Conservation (phyloP, 208 protist genomes). For the Acanthamoeba castellanii region DNA sequence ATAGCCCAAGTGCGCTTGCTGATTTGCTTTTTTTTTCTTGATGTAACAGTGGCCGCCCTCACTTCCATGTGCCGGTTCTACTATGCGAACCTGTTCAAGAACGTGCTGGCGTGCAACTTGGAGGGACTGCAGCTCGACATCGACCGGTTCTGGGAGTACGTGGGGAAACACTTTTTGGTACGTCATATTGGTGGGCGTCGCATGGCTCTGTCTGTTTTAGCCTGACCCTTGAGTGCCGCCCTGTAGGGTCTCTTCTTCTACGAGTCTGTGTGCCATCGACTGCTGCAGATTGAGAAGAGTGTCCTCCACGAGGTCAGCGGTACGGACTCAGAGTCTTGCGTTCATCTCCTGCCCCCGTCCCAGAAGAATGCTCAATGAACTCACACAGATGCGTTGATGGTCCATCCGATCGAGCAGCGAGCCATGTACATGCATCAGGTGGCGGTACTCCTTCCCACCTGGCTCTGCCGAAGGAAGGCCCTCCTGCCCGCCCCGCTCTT, state of each 20-base stretch:
- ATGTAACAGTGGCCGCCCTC: not conserved
- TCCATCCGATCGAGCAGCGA: not conserved
- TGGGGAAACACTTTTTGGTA: not conserved
- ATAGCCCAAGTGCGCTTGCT: not conserved
- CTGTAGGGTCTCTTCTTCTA: not conserved
- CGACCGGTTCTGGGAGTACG: constrained; percentile 28
- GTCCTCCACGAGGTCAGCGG: not conserved
- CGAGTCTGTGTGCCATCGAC: not conserved
- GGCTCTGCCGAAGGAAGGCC: not conserved
- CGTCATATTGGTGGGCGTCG: too few species aligned
- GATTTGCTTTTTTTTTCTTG: not conserved
- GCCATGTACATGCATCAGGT: not conserved
- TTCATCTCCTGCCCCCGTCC: not conserved
- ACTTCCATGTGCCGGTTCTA: not conserved
- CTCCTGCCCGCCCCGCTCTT: not conserved
- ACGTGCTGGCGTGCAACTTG: not conserved
- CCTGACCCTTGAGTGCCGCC: too few species aligned
- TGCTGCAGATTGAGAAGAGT: not conserved
- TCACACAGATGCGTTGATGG: not conserved
- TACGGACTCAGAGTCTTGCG: not conserved
- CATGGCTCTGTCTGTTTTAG: not conserved
- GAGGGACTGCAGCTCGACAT: not conserved
- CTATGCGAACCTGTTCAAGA: constrained; percentile 19
- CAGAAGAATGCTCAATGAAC: not conserved
- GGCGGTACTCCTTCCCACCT: not conserved